Percentiles rank a stretch among this genome's conserved stretches.
phyloP scores from a whole-genome alignment of 495 filamentous ascomycete genomes.

The Pseudomonodictys pantanalensis region DNA sequence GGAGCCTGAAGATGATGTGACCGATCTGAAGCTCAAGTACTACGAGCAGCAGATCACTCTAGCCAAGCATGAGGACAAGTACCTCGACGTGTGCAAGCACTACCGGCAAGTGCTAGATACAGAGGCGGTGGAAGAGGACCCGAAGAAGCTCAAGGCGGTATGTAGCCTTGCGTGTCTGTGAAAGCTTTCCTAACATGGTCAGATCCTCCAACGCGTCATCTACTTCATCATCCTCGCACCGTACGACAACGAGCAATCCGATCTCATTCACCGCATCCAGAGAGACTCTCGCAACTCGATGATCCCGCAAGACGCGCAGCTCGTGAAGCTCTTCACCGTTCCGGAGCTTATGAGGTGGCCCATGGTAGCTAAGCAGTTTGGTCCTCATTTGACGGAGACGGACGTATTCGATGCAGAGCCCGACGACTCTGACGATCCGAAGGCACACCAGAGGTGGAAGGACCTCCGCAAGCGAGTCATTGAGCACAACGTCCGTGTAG shows the following conservation, averaged over 20 bases:
- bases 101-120: slow-evolving; percentile 95
- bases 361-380: slow-evolving; percentile 79
- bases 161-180: slow-evolving; percentile 36
- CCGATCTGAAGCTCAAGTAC: slow-evolving; percentile 91
- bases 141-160: slow-evolving; percentile 78
- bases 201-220: slow-evolving; percentile 88
- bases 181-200: slow-evolving; percentile 34
- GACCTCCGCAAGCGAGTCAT: slow-evolving; percentile 97
- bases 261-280: slow-evolving; percentile 90
- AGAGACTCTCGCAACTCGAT: slow-evolving; percentile 54
- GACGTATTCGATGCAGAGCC: slow-evolving; percentile 76
- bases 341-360: slow-evolving; percentile 99
- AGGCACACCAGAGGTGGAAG: slow-evolving; percentile 80
- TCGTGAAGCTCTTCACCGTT: slow-evolving; percentile 90
- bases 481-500: slow-evolving; percentile 95
- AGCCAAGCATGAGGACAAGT: slow-evolving; percentile 94
- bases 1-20: slow-evolving; percentile 83
- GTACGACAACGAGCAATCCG: slow-evolving; percentile 97
- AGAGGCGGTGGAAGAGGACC: slow-evolving; percentile 85
- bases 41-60: slow-evolving; percentile 95
- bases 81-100: slow-evolving; percentile 94
- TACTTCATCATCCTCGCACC: slow-evolving; percentile 96
- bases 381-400: slow-evolving; percentile 80
- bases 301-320: slow-evolving; percentile 69
- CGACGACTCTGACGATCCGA: slow-evolving; percentile 63